phyloP scores from a whole-genome alignment of 2,329 filamentous ascomycete genomes.

The Colletotrichum tamarilloi region DNA sequence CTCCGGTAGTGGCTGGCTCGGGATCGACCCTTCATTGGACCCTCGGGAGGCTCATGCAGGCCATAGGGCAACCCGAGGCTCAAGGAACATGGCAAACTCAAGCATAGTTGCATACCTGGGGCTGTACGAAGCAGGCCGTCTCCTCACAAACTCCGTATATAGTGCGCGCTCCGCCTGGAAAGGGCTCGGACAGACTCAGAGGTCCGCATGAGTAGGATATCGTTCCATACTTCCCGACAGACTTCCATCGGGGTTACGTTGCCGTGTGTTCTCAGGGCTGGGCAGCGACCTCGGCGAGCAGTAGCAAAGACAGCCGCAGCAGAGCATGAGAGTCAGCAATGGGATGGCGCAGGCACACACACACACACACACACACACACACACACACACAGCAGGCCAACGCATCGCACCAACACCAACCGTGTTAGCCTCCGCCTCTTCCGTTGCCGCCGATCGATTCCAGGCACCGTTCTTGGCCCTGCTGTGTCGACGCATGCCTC shows the following conservation, averaged over 20 bases:
- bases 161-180: background rate
- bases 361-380: background rate
- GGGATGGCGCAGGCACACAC: background rate
- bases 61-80: constrained; percentile 5
- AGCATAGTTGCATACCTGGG: background rate
- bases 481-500: constrained; percentile 12
- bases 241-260: background rate
- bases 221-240: background rate
- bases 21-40: constrained; percentile 27
- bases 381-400: background rate
- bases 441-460: constrained; percentile 19
- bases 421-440: constrained; percentile 4
- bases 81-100: background rate
- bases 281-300: background rate
- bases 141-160: background rate
- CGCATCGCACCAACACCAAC: background rate
- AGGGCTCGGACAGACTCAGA: background rate
- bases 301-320: background rate
- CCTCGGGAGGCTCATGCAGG: constrained; percentile 28
- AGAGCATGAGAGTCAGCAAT: background rate
- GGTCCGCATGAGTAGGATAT: background rate
- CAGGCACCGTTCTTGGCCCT: constrained; percentile 31
- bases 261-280: background rate
- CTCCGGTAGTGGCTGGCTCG: constrained; percentile 6
- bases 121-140: too few relatives aligned